Conservation (phyloP, 1,284 basidiomycete species). For the Fistulina hepatica region DNA sequence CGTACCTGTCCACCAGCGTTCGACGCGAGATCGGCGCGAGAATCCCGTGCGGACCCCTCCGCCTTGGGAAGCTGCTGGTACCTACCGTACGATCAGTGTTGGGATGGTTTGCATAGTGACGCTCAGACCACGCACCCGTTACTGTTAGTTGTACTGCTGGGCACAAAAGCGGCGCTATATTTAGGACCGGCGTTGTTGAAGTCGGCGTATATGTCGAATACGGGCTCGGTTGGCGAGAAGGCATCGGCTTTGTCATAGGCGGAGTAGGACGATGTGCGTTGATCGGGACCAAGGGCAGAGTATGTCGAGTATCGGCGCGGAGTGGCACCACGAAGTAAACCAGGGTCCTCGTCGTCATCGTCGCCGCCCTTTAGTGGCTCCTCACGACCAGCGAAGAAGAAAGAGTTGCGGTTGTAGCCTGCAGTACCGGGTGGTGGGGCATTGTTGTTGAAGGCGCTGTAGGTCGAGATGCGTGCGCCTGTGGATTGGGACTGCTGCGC, state of each 20-base stretch:
- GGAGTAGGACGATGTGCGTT: too few relatives aligned
- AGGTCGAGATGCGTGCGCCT: too few relatives aligned
- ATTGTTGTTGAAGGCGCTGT: too few relatives aligned
- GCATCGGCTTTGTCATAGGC: constrained; percentile 16
- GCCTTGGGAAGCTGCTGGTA: background rate
- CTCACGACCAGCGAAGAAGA: constrained; percentile 50
- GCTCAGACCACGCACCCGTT: constrained; percentile 11
- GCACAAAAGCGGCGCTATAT: constrained; percentile 54
- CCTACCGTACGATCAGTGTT: background rate
- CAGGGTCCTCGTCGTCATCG: constrained; percentile 44
- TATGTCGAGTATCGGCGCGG: constrained; percentile 16
- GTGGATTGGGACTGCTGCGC: too few relatives aligned
- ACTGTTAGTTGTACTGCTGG: constrained; percentile 21
- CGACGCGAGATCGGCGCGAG: constrained; percentile 25
- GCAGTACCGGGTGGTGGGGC: constrained; percentile 28
- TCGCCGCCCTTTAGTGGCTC: constrained; percentile 65
- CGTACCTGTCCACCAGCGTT: too few relatives aligned
- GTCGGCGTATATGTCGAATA: constrained; percentile 82
- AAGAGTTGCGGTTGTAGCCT: constrained; percentile 61
- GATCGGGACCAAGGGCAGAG: too few relatives aligned
- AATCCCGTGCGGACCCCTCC: too few relatives aligned
- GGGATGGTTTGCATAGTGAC: constrained; percentile 6
- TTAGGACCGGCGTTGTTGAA: constrained; percentile 82
- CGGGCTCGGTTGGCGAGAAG: constrained; percentile 27
- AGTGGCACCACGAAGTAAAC: too few relatives aligned